These are phyloP conservation scores for Liriodendron chinense DNA, from an alignment of 164 flowering plant genomes.

Conservation along the genomic window DNA sequence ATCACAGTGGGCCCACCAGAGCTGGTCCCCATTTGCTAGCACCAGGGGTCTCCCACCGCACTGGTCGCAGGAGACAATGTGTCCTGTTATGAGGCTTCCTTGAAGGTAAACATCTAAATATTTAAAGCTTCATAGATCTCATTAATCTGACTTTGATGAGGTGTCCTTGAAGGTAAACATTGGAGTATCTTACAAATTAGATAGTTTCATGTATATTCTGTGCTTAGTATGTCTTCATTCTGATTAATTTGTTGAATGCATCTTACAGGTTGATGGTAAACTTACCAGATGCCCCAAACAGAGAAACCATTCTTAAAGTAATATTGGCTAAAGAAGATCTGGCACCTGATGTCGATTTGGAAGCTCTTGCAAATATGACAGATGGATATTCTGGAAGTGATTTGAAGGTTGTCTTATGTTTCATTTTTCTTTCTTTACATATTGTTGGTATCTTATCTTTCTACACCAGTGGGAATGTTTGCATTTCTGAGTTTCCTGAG, in stretches of 20 bases:
- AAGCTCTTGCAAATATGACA: constrained; percentile 77
- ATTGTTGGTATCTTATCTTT: neutral
- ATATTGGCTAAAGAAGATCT: constrained; percentile 85
- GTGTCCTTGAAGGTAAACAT: too few relatives aligned
- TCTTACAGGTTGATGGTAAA: constrained; percentile 86
- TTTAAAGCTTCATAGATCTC: too few relatives aligned
- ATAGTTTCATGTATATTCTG: neutral
- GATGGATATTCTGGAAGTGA: constrained; percentile 99
- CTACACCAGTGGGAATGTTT: neutral
- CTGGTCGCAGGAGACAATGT: too few relatives aligned
- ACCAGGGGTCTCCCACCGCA: too few relatives aligned
- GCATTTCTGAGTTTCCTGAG: constrained; percentile 8
- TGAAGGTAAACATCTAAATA: too few relatives aligned
- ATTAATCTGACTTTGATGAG: too few relatives aligned
- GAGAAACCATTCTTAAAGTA: constrained; percentile 77
- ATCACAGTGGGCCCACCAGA: too few relatives aligned
- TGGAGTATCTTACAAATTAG: too few relatives aligned
- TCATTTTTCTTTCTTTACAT: neutral
- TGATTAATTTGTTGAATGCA: constrained; percentile 6
- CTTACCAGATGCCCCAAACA: constrained; percentile 83
- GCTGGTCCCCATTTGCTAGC: too few relatives aligned
- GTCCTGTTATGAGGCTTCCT: too few relatives aligned
- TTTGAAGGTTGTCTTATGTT: constrained; percentile 54
- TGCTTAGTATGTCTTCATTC: neutral
- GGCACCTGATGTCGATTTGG: constrained; percentile 70